Evolutionary conservation across 352 stramenopile genomes (phyloP), one percentile per base, ranked within the genome.

Genomic region (Phytophthora meadii): DNA sequence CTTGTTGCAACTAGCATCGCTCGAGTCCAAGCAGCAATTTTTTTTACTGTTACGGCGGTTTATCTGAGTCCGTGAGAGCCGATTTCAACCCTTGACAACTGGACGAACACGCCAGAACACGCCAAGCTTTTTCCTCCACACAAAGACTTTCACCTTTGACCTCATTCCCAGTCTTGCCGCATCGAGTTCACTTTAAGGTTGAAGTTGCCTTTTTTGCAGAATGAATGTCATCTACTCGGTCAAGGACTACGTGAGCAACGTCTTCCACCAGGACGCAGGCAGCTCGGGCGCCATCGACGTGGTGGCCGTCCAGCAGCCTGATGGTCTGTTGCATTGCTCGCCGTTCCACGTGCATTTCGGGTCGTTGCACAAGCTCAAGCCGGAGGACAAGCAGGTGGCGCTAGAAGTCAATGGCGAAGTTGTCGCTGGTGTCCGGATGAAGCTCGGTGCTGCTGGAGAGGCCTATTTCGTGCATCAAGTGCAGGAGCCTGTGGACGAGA

Each of bases 151-250:
- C 8, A 12, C 30, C 30, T 19, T 19, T 25, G 25, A 11, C 12
- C 28, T 25, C 65, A 69, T 70, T 73, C 54, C 53, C 37, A 54
- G 61, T 51, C 27, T 37, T 48, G 15, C 46, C 27, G 45, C 46
- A 10, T 55, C 46, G 32, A 8, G 41, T 25, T 32, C 40, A 42
- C 61, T 60, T 59, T 59, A 54, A 54, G 25, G 54, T 61, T 61
- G 54, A 61, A 61, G 54, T 61, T 61, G 24, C 41, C 51, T 58
- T 49, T 22, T 34, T 52, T 41, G n/a, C 2, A 62, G 54, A 27
- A 95, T 95, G 87, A 95, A 95, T 69, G 83, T 94, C 37, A 90
- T 94, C 65, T 87, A 90, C 70, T 94, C 85, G 48, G 81, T 94
- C 36, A 94, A 93, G 60, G 88, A 93, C 65, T 95, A 95, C 68